Evolutionary conservation across 345 rosid species (phyloP), one percentile per base, ranked within the genome.

Genomic region (Gossypium turneri): DNA sequence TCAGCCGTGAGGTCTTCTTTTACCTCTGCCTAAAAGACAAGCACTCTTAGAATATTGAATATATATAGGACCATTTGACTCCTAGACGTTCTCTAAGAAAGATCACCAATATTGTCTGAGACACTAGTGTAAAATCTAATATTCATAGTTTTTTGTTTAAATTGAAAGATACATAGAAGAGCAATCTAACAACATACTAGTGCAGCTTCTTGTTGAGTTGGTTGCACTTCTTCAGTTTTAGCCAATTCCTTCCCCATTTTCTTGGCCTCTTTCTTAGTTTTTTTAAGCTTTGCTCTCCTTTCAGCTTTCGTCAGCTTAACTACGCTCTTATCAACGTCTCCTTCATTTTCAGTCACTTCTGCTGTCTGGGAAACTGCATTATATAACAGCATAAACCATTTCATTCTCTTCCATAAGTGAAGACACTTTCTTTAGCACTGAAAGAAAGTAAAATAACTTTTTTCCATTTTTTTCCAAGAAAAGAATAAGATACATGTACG

Each of bases 1-100:
- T 88, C 97, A 65, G 90, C 94, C 0, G 94, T 83, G 62, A 95
- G 84, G 77, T 95, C 98, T 79, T 91, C 85, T 84, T 90, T 86
- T 80, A 95, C 92, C 83, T 93, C 93, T n/a, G 91, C 98, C 99
- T 95, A 82, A 73, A 81, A 11, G 73, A 77, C 67, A 44, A 27
- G 29, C 69, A 50, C 10, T 45, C 9, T 45, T 73, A 60, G 45
- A 62, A 62, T 22, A 47, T 73, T 50, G 60, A 62, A 73, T 12
- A 73, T 44, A 61, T 34, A 34, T 29, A 20, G 53, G 11, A 44
- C 11, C 41, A 55, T 16, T 47, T 48, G 41, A 50, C 48, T 68
- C 16, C 10, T 34, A 13, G 3, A 67, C 16, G 2, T n/a, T 48
- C 15, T 41, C 24, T 19, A 0, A 2, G 13, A 7, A 24, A 47